A percentile compares a stretch with the other conserved stretches of the same genome.
phyloP scores from a whole-genome alignment of 306 rosid species.

The Trichosanthes cucumerina region DNA sequence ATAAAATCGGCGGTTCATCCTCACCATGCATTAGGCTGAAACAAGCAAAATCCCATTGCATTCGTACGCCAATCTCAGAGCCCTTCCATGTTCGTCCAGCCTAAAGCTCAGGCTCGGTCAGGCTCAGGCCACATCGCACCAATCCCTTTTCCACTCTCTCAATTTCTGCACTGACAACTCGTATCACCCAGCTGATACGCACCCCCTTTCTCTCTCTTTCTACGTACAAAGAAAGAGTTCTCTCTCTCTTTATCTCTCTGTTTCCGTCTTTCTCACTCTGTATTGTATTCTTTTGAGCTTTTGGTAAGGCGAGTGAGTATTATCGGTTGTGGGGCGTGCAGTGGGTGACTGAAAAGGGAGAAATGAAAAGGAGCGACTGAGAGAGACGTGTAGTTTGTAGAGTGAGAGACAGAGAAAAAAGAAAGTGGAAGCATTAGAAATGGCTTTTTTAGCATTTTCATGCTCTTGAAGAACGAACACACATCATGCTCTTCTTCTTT shows the following conservation, averaged over 20 bases:
- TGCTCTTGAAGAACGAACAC: not conserved
- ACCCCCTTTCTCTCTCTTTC: constrained; percentile 13
- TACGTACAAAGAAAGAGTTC: not conserved
- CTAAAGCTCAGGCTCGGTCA: not conserved
- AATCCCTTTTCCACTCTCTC: constrained; percentile 10
- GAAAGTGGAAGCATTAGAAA: not conserved
- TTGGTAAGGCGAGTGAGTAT: constrained; percentile 20
- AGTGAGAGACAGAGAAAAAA: not conserved
- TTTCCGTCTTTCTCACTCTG: not conserved
- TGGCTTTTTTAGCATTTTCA: constrained; percentile 10
- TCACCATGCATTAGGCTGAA: not conserved
- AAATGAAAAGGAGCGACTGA: not conserved
- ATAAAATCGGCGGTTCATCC: not conserved
- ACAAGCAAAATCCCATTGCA: not conserved
- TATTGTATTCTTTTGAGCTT: constrained; percentile 7
- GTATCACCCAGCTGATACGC: constrained; percentile 20
- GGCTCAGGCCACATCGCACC: not conserved
- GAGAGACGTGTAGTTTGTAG: not conserved
- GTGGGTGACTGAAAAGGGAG: constrained; percentile 12
- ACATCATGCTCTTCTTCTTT: constrained; percentile 1
- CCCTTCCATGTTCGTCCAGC: not conserved
- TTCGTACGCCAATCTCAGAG: not conserved
- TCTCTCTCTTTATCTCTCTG: not conserved
- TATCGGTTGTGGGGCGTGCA: constrained; percentile 3
- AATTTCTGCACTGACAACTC: constrained; percentile 37